Evolutionary conservation across 2,329 filamentous ascomycete genomes (phyloP).

Genomic region (Intubia oerlemansii): DNA sequence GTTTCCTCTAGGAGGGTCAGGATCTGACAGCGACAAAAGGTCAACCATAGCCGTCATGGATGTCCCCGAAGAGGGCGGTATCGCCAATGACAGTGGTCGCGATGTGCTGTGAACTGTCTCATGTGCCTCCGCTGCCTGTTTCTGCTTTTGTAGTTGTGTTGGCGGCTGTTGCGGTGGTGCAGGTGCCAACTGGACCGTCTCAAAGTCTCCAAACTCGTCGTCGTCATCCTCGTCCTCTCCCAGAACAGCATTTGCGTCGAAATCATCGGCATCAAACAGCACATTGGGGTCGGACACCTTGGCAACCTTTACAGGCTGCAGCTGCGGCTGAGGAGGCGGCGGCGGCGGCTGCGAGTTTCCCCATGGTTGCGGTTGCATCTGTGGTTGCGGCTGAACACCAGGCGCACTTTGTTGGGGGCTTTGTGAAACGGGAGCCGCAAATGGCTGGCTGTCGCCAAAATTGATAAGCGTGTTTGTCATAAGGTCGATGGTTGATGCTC

Average conservation of each 20-base stretch:
- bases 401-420: too few species aligned
- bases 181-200: slow-evolving; percentile 9
- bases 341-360: not conserved
- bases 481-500: slow-evolving; percentile 30
- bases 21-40: slow-evolving; percentile 6
- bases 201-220: slow-evolving; percentile 12
- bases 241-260: too few species aligned
- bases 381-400: too few species aligned
- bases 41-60: slow-evolving; percentile 5
- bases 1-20: too few species aligned
- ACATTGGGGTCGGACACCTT: slow-evolving; percentile 26
- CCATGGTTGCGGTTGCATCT: slow-evolving; percentile 1
- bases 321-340: too few species aligned
- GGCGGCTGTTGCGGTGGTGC: too few species aligned
- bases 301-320: slow-evolving; percentile 3
- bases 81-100: too few species aligned
- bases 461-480: slow-evolving; percentile 30
- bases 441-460: slow-evolving; percentile 12
- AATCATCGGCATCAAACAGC: slow-evolving; percentile 44
- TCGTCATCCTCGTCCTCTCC: slow-evolving; percentile 16
- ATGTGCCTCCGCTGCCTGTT: too few species aligned
- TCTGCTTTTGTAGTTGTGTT: too few species aligned
- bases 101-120: too few species aligned
- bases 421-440: too few species aligned
- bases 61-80: too few species aligned